Percentiles rank a stretch among this genome's conserved stretches.
Evolutionary conservation across 805 yeast species (phyloP).

Genomic region (Nakazawaea ernobii): DNA sequence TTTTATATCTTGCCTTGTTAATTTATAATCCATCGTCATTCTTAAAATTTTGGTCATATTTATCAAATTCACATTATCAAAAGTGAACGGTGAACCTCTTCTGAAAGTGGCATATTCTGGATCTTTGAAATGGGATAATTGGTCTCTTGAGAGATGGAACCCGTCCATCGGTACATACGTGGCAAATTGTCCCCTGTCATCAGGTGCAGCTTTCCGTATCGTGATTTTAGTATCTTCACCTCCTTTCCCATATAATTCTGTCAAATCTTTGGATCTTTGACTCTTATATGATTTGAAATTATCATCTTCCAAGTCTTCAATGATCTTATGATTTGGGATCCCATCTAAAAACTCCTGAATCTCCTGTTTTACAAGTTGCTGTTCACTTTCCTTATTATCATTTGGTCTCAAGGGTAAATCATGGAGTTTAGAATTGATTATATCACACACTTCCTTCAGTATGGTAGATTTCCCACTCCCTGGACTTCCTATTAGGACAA

Average conservation of each 20-base stretch:
- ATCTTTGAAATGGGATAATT: slow-evolving; percentile 45
- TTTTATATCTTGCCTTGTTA: not conserved
- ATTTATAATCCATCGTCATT: slow-evolving; percentile 15
- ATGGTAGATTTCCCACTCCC: slow-evolving; percentile 12
- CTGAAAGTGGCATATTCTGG: slow-evolving; percentile 51
- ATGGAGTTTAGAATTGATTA: not conserved
- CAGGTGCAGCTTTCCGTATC: not conserved
- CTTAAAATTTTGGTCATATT: slow-evolving; percentile 26
- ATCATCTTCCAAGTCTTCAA: slow-evolving; percentile 2
- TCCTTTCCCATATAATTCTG: slow-evolving; percentile 6
- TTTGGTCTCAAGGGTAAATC: not conserved
- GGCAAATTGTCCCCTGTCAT: slow-evolving; percentile 23
- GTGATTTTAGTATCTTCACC: slow-evolving; percentile 5
- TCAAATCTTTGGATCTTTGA: not conserved
- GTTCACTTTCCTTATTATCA: not conserved
- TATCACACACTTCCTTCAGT: slow-evolving; percentile 7
- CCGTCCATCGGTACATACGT: slow-evolving; percentile 70
- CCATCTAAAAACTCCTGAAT: not conserved
- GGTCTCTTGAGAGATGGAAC: slow-evolving; percentile 53
- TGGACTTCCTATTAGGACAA: slow-evolving; percentile 10
- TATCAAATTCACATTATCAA: slow-evolving; percentile 52
- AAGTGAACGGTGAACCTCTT: slow-evolving; percentile 85
- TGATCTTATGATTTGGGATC: not conserved
- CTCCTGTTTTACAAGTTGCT: not conserved
- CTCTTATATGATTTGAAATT: slow-evolving; percentile 1